Base-by-base conservation (phyloP, 352 stramenopile species). In the Blastocystis sp. region DNA sequence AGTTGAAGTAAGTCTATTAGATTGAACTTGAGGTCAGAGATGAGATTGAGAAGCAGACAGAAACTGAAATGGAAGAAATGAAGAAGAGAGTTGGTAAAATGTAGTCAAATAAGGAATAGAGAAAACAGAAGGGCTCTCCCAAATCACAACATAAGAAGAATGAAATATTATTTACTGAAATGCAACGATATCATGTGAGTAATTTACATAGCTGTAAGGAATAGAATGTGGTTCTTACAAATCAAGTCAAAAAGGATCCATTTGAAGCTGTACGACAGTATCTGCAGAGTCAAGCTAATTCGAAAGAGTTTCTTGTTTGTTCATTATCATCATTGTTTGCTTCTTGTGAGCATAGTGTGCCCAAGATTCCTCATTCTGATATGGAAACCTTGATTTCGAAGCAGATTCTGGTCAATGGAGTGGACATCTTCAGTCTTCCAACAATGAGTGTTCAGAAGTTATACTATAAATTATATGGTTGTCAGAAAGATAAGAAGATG, bases 201-300 rank as follows among this genome's bases (percentile, higher is more conserved):
- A 3, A 17, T 51, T 13, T 19, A n/a, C 1, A 1, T 11, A 5
- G 1, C 2, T 35, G 35, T 84, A 24, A 58, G 11, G 48, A 11
- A 19, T 66, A 84, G 73, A 64, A 33, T 44, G 73, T 84, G 1
- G 30, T 84, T 24, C 37, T 56, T 1, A 84, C 62, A 33, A 57
- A 84, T 19, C 22, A 68, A 4, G 51, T 84, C 30, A 84, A 84
- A 42, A 51, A 84, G 53, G 73, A 84, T 24, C 73, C 73, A 30
- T 84, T 56, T 40, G 53, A 84, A 19, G 51, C 73, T 15, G 73
- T 84, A n/a, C 48, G 73, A 13, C 51, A 84, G 53, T 84, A 84
- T 42, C 51, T 84, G 0, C 42, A 84, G 30, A 56, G 30, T 30
- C 51, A 60, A 35, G 27, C 44, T 17, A 19, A n/a, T 54, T 24